Percentiles rank a stretch among this genome's conserved stretches.
These are phyloP conservation scores for Prunus mongolica DNA, from an alignment of 306 rosid species.

Conservation along the genomic window DNA sequence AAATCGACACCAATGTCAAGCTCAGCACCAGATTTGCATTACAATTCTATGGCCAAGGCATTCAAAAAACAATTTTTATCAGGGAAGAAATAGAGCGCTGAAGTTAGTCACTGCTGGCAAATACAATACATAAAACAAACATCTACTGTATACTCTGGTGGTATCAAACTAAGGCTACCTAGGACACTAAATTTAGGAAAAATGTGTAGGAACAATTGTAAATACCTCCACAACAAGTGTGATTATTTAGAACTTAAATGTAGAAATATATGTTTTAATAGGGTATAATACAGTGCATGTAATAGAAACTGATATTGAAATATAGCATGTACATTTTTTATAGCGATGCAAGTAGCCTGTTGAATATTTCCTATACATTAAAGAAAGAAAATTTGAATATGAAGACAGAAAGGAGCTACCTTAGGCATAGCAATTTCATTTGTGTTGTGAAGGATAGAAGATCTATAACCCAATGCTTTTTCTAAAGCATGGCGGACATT, in stretches of 20 bases:
- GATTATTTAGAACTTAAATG: background rate
- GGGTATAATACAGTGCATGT: no score
- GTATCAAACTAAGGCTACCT: no score
- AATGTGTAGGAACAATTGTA: background rate
- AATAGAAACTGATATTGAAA: background rate
- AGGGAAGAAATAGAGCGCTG: background rate
- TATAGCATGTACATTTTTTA: background rate
- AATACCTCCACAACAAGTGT: background rate
- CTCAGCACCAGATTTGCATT: background rate
- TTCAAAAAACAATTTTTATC: background rate
- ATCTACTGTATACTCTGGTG: background rate
- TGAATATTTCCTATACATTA: background rate
- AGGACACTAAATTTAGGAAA: background rate
- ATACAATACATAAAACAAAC: background rate
- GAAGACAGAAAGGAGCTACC: conserved; percentile 41
- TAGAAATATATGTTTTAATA: no score
- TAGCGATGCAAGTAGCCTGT: background rate
- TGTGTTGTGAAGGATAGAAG: conserved; percentile 46
- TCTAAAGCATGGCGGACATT: conserved; percentile 72
- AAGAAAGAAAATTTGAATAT: background rate
- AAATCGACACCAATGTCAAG: background rate
- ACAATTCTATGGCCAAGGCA: background rate
- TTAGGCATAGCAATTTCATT: conserved; percentile 49
- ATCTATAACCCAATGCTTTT: conserved; percentile 64
- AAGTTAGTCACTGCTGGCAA: background rate